Evolutionary conservation across 1,139 yeast genomes (phyloP).

Genomic region (Debaryomyces nepalensis): DNA sequence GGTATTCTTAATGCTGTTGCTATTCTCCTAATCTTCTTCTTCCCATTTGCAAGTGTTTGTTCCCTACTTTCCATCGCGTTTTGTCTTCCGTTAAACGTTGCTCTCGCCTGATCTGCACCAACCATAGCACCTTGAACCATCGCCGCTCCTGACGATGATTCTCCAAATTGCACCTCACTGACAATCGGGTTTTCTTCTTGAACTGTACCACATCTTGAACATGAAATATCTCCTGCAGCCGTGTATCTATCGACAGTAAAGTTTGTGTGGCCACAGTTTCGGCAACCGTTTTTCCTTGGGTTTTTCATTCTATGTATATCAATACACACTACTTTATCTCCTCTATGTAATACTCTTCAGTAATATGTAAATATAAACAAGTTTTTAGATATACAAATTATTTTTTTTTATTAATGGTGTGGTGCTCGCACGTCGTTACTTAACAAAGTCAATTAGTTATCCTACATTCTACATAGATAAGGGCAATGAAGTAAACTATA

Average conservation of each 20-base stretch:
- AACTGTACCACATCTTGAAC: constrained; percentile 84
- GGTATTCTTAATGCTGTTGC: constrained; percentile 81
- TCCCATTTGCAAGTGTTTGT: constrained; percentile 84
- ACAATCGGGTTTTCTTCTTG: constrained; percentile 93
- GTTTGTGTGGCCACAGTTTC: constrained; percentile 38
- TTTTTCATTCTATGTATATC: constrained; percentile 15
- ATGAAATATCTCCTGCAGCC: constrained; percentile 78
- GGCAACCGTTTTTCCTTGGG: constrained; percentile 29
- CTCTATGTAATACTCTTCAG: not conserved
- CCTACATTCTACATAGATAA: not conserved
- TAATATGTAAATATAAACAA: constrained; percentile 4
- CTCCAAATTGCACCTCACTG: constrained; percentile 93
- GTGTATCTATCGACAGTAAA: constrained; percentile 43
- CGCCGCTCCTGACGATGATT: constrained; percentile 91
- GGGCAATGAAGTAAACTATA: no score
- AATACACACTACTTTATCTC: not conserved
- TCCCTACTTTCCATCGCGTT: constrained; percentile 85
- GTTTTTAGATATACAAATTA: not conserved
- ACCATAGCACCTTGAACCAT: constrained; percentile 94
- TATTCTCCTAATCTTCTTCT: constrained; percentile 73
- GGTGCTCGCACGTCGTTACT: constrained; percentile 3
- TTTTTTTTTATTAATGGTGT: not conserved
- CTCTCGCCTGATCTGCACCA: constrained; percentile 84
- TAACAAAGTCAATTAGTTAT: no score
- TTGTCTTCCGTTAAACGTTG: constrained; percentile 64